phyloP scores from a whole-genome alignment of 2,329 filamentous ascomycete genomes.

The Macrophomina tecta region DNA sequence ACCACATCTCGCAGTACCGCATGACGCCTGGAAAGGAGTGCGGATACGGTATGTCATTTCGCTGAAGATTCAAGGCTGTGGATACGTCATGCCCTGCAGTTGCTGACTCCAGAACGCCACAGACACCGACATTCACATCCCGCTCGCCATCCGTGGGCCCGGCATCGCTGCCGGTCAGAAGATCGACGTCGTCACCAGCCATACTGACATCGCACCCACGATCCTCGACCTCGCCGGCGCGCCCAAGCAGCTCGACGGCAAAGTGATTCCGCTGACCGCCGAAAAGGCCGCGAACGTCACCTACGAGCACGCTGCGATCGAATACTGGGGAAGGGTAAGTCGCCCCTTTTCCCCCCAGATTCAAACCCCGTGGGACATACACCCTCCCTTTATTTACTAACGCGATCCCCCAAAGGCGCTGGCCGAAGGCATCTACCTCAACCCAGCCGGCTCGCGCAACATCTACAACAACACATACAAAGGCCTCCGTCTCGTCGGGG shows the following conservation, averaged over 20 bases:
- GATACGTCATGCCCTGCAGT: background rate
- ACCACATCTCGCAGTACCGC: slow-evolving; percentile 48
- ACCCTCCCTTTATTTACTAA: background rate
- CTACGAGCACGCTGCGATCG: slow-evolving; percentile 48
- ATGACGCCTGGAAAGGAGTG: slow-evolving; percentile 49
- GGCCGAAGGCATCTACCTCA: slow-evolving; percentile 17
- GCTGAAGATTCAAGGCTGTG: background rate
- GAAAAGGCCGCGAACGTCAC: slow-evolving; percentile 29
- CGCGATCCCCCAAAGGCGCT: background rate
- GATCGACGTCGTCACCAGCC: slow-evolving; percentile 44
- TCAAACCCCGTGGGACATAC: too few species aligned
- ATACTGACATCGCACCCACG: slow-evolving; percentile 49
- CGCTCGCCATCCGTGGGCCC: slow-evolving; percentile 47
- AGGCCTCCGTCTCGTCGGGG: slow-evolving; percentile 59
- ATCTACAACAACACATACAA: slow-evolving; percentile 65
- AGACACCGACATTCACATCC: slow-evolving; percentile 45
- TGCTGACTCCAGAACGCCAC: background rate
- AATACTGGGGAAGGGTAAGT: slow-evolving; percentile 46
- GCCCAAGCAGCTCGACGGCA: slow-evolving; percentile 43
- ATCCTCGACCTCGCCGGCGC: slow-evolving; percentile 41
- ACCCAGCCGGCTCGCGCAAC: slow-evolving; percentile 6
- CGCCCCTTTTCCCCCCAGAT: too few species aligned
- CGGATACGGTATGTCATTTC: slow-evolving; percentile 40
- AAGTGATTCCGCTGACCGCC: slow-evolving; percentile 40
- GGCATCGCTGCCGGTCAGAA: slow-evolving; percentile 38